A percentile compares a stretch with the other conserved stretches of the same genome.
These are phyloP conservation scores for Starmerella geochares DNA, from an alignment of 805 yeast genomes.

Conservation along the genomic window DNA sequence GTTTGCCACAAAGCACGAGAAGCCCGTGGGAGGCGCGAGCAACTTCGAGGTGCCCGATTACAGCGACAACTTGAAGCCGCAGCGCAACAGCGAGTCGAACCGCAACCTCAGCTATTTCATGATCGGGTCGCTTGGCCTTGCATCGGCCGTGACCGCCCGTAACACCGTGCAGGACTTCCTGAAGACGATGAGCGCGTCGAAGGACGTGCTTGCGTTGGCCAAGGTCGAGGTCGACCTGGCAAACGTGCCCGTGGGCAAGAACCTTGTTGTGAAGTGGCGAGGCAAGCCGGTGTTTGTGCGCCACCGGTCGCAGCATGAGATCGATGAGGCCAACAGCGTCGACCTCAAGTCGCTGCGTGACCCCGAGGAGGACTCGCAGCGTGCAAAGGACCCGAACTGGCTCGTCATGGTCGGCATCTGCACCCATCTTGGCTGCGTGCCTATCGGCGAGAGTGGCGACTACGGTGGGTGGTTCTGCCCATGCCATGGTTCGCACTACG, in stretches of 20 bases:
- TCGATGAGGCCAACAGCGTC: constrained; percentile 82
- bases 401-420: constrained; percentile 98
- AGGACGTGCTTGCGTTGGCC: constrained; percentile 98
- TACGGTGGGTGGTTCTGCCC: constrained; percentile 99
- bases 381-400: constrained; percentile 97
- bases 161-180: constrained; percentile 88
- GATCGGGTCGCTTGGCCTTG: constrained; percentile 90
- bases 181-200: constrained; percentile 91
- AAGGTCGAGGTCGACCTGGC: constrained; percentile 94
- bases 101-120: constrained; percentile 91
- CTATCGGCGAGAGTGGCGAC: constrained; percentile 99
- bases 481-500: constrained; percentile 99
- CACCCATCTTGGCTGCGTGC: constrained; percentile 99
- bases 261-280: constrained; percentile 98
- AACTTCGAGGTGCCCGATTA: constrained; percentile 88
- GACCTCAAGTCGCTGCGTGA: constrained; percentile 76
- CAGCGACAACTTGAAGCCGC: constrained; percentile 63
- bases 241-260: constrained; percentile 93
- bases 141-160: constrained; percentile 89
- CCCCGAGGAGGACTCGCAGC: constrained; percentile 85
- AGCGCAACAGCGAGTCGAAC: constrained; percentile 59
- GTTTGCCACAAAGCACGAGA: constrained; percentile 20
- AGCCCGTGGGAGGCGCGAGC: constrained; percentile 35
- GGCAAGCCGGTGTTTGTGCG: constrained; percentile 99
- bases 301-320: constrained; percentile 91